phyloP scores from a whole-genome alignment of 371 early-diverging fungal species.

The Mycotypha africana region DNA sequence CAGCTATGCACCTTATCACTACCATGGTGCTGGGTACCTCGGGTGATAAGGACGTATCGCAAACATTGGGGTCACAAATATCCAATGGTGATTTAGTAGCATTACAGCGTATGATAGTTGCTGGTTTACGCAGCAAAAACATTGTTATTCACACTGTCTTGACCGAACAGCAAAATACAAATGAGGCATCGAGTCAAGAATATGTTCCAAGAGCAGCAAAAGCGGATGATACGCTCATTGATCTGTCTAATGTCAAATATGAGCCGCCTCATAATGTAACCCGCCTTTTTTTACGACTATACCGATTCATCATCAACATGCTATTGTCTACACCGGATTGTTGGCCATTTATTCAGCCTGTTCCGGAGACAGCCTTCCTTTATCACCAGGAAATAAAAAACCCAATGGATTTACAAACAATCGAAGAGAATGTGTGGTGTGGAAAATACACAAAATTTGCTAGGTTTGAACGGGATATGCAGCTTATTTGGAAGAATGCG shows the following conservation, averaged over 20 bases:
- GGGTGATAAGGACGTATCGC: constrained; percentile 41
- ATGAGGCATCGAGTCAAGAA: background rate
- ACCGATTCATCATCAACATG: constrained; percentile 41
- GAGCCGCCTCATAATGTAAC: constrained; percentile 33
- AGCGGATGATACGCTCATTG: constrained; percentile 6
- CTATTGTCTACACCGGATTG: constrained; percentile 38
- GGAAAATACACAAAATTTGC: constrained; percentile 40
- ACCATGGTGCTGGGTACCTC: constrained; percentile 43
- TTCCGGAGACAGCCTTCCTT: constrained; percentile 26
- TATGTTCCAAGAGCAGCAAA: background rate
- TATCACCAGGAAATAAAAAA: constrained; percentile 35
- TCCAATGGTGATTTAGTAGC: constrained; percentile 44
- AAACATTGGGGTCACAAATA: constrained; percentile 39
- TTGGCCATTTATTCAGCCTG: constrained; percentile 44
- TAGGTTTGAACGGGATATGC: constrained; percentile 39
- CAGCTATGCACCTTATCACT: constrained; percentile 40
- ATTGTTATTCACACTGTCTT: constrained; percentile 28
- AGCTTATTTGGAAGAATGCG: constrained; percentile 41
- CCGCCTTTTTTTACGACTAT: constrained; percentile 33
- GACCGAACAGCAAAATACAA: constrained; percentile 1
- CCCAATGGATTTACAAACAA: constrained; percentile 39
- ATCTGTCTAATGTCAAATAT: constrained; percentile 25
- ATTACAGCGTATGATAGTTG: constrained; percentile 33
- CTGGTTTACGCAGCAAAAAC: constrained; percentile 27
- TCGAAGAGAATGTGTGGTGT: constrained; percentile 36